These are phyloP conservation scores for Besnoitia besnoiti DNA, from an alignment of 169 alveolate genomes.

Conservation along the genomic window DNA sequence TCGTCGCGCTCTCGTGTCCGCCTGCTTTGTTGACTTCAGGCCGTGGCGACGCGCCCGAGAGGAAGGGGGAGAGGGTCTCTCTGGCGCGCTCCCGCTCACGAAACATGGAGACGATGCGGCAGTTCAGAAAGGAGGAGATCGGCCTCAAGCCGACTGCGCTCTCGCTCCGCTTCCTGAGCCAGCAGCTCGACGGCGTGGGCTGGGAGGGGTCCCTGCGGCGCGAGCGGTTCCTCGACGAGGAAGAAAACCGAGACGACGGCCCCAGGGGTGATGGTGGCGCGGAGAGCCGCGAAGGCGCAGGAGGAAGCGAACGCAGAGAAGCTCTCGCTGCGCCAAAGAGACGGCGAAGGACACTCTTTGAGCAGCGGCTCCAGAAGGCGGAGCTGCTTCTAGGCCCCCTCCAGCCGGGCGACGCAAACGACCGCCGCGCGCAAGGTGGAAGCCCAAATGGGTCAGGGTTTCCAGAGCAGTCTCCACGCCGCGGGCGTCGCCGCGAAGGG, in stretches of 20 bases:
- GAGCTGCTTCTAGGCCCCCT: neutral
- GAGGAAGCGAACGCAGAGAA: neutral
- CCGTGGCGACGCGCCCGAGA: neutral
- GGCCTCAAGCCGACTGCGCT: conserved; percentile 1
- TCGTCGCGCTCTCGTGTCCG: too few species aligned
- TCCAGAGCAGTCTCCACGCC: too few species aligned
- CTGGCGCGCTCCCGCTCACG: neutral
- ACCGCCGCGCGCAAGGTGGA: too few species aligned
- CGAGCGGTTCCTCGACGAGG: neutral
- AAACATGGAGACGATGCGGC: neutral
- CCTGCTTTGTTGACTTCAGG: neutral
- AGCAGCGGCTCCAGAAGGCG: neutral
- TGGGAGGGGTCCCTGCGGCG: neutral
- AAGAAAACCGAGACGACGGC: neutral
- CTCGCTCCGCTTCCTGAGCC: conserved; percentile 1
- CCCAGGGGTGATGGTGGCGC: neutral
- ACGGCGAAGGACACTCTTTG: neutral
- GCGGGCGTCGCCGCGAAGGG: too few species aligned
- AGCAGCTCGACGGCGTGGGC: neutral
- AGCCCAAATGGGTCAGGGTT: too few species aligned
- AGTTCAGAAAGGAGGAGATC: neutral
- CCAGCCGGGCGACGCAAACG: neutral
- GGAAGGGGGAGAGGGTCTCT: too few species aligned
- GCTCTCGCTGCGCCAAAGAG: neutral
- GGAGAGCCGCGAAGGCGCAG: neutral